Base-by-base conservation (phyloP, 108 stramenopile genomes). In the Cylindrotheca closterium region DNA sequence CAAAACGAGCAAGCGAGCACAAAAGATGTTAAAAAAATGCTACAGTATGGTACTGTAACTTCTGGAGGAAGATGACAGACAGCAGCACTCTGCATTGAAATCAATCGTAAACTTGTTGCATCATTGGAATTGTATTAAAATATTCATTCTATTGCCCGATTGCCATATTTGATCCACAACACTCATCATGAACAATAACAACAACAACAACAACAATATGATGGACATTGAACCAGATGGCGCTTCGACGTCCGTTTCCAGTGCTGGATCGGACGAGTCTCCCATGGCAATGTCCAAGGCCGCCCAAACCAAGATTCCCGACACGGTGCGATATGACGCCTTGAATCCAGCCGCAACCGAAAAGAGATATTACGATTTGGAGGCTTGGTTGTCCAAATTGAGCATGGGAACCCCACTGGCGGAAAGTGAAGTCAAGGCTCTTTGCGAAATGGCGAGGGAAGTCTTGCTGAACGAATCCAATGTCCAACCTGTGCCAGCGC, bases 401-500 rank as follows among this genome's bases (percentile, higher is more conserved):
- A 81, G 81, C 19, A 57, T 81, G 22, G 93, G 96, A 58, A 92
- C 88, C 7, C 93, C 91, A 7, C 70, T 96, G 30, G 72, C 91
- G 1, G 96, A 96, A 67, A 65, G 58, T 18, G 90, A 96, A 72
- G 96, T 96, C 28, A 88, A 91, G 55, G 51, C 65, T 1, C 70
- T 96, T 3, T 93, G 92, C 73, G 89, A 88, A 58, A 77, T 89
- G 68, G 95, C 89, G 3, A 72, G 79, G 12, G 93, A 94, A 69
- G 84, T 78, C n/a, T 73, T 95, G 51, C 76, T 82, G 45, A 70
- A 83, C 52, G 93, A 95, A 63, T 85, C 90, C 47, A 95, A 95
- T 60, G 94, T 92, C 12, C 91, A 89, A 60, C 89, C 91, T 48
- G 96, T 96, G 26, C 78, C 75, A n/a, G 89, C 95, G 21, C 95